Evolutionary conservation across 805 yeast species (phyloP).

Genomic region (Teunomyces lycoperdinae): DNA sequence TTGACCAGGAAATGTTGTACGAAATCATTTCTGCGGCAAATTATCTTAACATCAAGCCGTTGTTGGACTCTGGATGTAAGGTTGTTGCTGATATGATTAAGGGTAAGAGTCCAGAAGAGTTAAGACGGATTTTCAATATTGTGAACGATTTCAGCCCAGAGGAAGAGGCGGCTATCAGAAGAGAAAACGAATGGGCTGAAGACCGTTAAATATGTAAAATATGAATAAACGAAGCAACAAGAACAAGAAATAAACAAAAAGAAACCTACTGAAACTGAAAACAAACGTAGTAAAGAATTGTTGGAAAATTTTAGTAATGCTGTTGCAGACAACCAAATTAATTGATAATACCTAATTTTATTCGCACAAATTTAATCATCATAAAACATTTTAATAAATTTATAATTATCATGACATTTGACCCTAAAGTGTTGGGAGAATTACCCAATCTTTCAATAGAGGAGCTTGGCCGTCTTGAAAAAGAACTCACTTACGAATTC

Average conservation of each 20-base stretch:
- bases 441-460: slow-evolving; percentile 1
- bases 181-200: slow-evolving; percentile 91
- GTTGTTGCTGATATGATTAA: slow-evolving; percentile 82
- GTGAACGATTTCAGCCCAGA: slow-evolving; percentile 83
- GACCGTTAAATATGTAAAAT: slow-evolving; percentile 49
- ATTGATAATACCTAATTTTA: not conserved
- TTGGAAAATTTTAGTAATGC: no score
- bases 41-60: slow-evolving; percentile 70
- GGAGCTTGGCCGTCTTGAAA: slow-evolving; percentile 1
- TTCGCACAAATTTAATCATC: not conserved
- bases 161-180: slow-evolving; percentile 82
- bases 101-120: slow-evolving; percentile 77
- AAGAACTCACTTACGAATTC: slow-evolving; percentile 19
- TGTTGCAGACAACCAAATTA: no score
- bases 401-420: not conserved
- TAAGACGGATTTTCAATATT: slow-evolving; percentile 74
- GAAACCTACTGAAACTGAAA: no score
- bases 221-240: not conserved
- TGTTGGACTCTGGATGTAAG: slow-evolving; percentile 76
- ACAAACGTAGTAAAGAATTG: not conserved
- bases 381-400: not conserved
- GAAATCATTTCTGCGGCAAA: slow-evolving; percentile 82
- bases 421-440: not conserved
- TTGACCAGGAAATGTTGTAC: slow-evolving; percentile 86
- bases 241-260: not conserved